phyloP scores from a whole-genome alignment of 495 filamentous ascomycete genomes.

The Xylaria bambusicola region DNA sequence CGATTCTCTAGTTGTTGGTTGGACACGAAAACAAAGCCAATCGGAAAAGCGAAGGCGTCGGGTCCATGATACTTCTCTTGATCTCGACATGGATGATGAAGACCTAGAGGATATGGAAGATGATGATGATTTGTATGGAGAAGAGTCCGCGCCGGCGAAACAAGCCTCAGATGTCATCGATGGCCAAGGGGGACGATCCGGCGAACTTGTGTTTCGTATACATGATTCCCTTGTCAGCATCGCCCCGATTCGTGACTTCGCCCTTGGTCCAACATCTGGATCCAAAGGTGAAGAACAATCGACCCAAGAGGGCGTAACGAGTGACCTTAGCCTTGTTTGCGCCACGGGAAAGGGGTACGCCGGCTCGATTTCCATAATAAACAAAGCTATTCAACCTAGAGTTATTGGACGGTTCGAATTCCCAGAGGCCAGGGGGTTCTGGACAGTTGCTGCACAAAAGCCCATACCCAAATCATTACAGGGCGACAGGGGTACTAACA shows the following conservation, averaged over 20 bases:
- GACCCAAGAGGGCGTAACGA: constrained; percentile 45
- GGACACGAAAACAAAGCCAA: constrained; percentile 61
- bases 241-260: constrained; percentile 69
- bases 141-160: constrained; percentile 53
- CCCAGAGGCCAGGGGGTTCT: constrained; percentile 61
- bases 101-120: constrained; percentile 59
- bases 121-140: constrained; percentile 66
- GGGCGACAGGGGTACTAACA: constrained; percentile 48
- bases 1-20: constrained; percentile 81
- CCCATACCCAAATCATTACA: constrained; percentile 57
- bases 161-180: constrained; percentile 20
- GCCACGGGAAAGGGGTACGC: constrained; percentile 68
- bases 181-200: constrained; percentile 43
- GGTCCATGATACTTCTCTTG: constrained; percentile 35
- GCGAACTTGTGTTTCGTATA: constrained; percentile 70
- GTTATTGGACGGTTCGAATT: constrained; percentile 63
- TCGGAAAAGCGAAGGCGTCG: constrained; percentile 53
- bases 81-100: constrained; percentile 57
- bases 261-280: constrained; percentile 23
- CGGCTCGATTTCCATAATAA: constrained; percentile 73
- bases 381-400: constrained; percentile 69
- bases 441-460: constrained; percentile 63
- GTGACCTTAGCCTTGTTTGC: constrained; percentile 70
- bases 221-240: constrained; percentile 76
- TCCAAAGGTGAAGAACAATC: constrained; percentile 44